These are phyloP conservation scores for Lactifluus subvellereus DNA, from an alignment of 768 basidiomycete species.

Conservation along the genomic window DNA sequence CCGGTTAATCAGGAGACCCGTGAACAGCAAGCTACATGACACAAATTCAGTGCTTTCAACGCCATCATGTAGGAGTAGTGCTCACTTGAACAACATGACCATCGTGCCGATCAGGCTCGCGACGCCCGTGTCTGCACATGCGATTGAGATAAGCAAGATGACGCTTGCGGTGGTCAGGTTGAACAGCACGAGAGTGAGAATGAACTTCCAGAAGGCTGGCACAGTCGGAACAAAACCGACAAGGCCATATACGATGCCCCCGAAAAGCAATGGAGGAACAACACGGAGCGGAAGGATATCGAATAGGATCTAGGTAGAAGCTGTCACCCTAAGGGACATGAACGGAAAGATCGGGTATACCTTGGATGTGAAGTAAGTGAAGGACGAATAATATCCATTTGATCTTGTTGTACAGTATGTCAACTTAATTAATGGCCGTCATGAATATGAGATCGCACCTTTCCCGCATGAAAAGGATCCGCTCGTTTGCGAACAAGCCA, in stretches of 20 bases:
- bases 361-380: conserved; percentile 96
- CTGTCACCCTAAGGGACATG: not conserved
- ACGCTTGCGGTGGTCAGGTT: conserved; percentile 94
- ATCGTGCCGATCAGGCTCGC: conserved; percentile 93
- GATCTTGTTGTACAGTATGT: conserved; percentile 44
- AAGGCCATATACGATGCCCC: conserved; percentile 90
- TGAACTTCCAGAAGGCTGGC: conserved; percentile 94
- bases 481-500: conserved; percentile 89
- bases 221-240: conserved; percentile 93
- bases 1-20: conserved; percentile 91
- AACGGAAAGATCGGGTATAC: conserved; percentile 31
- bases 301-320: conserved; percentile 66
- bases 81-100: conserved; percentile 98
- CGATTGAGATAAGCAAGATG: conserved; percentile 84
- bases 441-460: conserved; percentile 44
- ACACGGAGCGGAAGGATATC: conserved; percentile 93
- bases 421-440: not conserved
- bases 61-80: conserved; percentile 19
- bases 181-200: conserved; percentile 92
- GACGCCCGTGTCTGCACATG: conserved; percentile 79
- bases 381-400: conserved; percentile 96
- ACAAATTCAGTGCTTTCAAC: conserved; percentile 2
- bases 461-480: conserved; percentile 97
- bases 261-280: conserved; percentile 92
- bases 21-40: conserved; percentile 74